Evolutionary conservation across 805 yeast genomes (phyloP).

Genomic region (Candida sphagnicola): DNA sequence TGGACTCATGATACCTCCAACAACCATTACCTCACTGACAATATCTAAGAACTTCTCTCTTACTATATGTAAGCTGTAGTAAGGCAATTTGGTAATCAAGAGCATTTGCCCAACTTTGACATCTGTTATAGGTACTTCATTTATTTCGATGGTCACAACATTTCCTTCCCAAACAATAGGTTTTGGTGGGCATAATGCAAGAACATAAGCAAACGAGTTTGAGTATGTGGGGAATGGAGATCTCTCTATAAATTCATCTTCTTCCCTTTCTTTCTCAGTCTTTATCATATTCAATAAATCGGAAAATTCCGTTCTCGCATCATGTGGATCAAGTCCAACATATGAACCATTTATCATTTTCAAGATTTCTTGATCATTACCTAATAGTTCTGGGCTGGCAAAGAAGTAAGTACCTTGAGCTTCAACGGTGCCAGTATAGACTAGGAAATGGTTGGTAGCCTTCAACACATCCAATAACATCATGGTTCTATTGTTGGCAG

Average conservation of each 20-base stretch:
- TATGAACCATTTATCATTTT: conserved; percentile 37
- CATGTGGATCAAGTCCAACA: conserved; percentile 33
- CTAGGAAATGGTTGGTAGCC: conserved; percentile 68
- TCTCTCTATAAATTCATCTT: conserved; percentile 11
- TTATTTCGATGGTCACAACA: conserved; percentile 52
- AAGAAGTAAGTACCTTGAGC: conserved; percentile 74
- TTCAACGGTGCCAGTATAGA: conserved; percentile 69
- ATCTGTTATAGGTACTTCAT: conserved; percentile 47
- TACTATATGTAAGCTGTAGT: conserved; percentile 48
- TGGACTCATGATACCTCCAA: conserved; percentile 33
- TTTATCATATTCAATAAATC: conserved; percentile 18
- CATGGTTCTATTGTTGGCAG: conserved; percentile 43
- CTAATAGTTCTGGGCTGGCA: conserved; percentile 59
- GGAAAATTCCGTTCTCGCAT: conserved; percentile 21
- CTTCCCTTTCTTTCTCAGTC: conserved; percentile 14
- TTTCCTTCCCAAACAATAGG: conserved; percentile 92
- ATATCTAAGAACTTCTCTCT: conserved; percentile 54
- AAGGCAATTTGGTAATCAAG: conserved; percentile 68
- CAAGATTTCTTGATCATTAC: conserved; percentile 35
- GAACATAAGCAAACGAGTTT: conserved; percentile 50
- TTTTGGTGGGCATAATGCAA: conserved; percentile 73
- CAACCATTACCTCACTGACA: conserved; percentile 50
- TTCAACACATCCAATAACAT: conserved; percentile 54
- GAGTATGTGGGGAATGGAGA: conserved; percentile 15
- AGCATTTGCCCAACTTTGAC: conserved; percentile 66